Evolutionary conservation across 805 yeast genomes (phyloP).

Genomic region (Limtongia smithiae): DNA sequence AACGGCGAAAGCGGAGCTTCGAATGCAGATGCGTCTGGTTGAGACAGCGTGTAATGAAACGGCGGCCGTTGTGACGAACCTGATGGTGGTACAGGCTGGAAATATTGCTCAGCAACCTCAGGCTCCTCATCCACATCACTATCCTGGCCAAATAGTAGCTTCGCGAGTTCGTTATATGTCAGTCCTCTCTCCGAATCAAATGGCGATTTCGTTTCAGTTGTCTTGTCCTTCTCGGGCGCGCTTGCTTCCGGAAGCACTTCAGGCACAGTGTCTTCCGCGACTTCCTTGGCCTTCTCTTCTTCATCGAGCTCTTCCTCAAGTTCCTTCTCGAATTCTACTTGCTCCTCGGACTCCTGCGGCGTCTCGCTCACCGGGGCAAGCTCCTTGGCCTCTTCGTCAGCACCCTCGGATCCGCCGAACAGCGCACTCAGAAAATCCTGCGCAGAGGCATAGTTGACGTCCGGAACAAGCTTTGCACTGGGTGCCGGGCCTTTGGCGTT

Average conservation of each 20-base stretch:
- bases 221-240: not conserved
- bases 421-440: conserved; percentile 21
- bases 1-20: conserved; percentile 4
- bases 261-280: too few species aligned
- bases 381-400: not conserved
- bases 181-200: not conserved
- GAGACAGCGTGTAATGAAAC: conserved; percentile 22
- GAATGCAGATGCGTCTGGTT: not conserved
- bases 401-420: conserved; percentile 14
- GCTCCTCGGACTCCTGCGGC: not conserved
- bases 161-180: conserved; percentile 12
- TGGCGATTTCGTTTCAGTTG: not conserved
- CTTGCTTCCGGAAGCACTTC: not conserved
- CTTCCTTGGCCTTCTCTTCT: too few species aligned
- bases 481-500: not conserved
- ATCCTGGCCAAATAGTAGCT: conserved; percentile 7
- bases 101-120: not conserved
- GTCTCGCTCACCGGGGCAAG: not conserved
- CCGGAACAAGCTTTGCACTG: conserved; percentile 22
- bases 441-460: conserved; percentile 22
- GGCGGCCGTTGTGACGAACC: conserved; percentile 22
- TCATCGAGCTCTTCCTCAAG: not conserved
- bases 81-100: conserved; percentile 2
- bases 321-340: not conserved
- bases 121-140: not conserved